A percentile compares a stretch with the other conserved stretches of the same genome.
These are phyloP conservation scores for Pestalotiopsis sp. DNA, from an alignment of 2,329 filamentous ascomycete species.

Conservation along the genomic window DNA sequence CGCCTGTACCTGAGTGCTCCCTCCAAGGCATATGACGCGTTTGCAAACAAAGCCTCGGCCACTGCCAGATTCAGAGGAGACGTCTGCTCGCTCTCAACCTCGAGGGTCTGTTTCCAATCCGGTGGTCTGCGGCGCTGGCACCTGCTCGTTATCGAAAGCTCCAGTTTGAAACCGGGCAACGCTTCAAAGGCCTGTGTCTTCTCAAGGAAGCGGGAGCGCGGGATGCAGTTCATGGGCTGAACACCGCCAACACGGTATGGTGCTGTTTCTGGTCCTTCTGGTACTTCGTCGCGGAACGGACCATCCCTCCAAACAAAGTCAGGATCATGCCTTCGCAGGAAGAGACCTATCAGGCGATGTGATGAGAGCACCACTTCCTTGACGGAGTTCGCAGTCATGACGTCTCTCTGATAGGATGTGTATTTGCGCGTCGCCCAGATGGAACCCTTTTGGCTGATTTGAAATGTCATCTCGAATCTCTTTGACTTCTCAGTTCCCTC, in stretches of 20 bases:
- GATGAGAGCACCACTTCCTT: constrained; percentile 50
- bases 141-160: constrained; percentile 46
- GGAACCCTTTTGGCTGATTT: constrained; percentile 43
- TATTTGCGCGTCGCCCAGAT: constrained; percentile 48
- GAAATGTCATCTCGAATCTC: constrained; percentile 52
- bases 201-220: constrained; percentile 45
- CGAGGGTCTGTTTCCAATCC: constrained; percentile 42
- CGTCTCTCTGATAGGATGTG: constrained; percentile 52
- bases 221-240: constrained; percentile 49
- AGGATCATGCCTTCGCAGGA: constrained; percentile 52
- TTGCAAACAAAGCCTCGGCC: constrained; percentile 51
- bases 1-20: constrained; percentile 42
- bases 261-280: constrained; percentile 39
- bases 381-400: constrained; percentile 45
- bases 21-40: constrained; percentile 44
- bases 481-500: constrained; percentile 43
- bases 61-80: constrained; percentile 48
- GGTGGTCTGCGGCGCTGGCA: constrained; percentile 36
- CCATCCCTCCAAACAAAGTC: constrained; percentile 50
- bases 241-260: constrained; percentile 44
- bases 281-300: constrained; percentile 41
- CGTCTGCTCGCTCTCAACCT: constrained; percentile 48
- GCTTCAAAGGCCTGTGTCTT: constrained; percentile 48
- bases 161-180: constrained; percentile 52
- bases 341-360: constrained; percentile 53